Conservation (phyloP, 1,284 basidiomycete genomes). For the Coniferiporia weirii region DNA sequence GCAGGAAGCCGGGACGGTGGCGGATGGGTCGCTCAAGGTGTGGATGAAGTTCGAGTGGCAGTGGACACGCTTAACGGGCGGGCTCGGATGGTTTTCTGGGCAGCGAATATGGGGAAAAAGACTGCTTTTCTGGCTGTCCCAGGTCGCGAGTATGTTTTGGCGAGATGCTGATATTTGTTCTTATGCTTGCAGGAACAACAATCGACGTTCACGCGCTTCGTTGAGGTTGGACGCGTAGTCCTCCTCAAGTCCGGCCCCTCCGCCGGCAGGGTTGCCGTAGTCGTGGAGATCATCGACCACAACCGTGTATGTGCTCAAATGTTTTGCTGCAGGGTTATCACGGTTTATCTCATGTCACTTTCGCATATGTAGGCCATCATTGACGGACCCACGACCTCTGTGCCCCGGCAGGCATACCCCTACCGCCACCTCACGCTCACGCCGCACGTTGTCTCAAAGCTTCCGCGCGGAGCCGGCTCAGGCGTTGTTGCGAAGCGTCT, state of each 20-base stretch:
- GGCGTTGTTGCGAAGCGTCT: constrained; percentile 83
- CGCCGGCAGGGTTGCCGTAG: constrained; percentile 89
- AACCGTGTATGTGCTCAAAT: constrained; percentile 74
- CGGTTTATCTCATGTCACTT: not conserved
- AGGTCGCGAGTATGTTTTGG: not conserved
- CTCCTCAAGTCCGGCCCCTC: constrained; percentile 88
- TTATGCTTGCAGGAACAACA: not conserved
- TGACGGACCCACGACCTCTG: constrained; percentile 88
- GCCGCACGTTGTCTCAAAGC: constrained; percentile 75
- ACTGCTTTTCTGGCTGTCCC: not conserved
- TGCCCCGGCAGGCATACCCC: constrained; percentile 87
- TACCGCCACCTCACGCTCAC: constrained; percentile 95
- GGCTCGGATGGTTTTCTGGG: not conserved
- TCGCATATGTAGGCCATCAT: constrained; percentile 72
- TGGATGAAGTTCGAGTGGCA: not conserved
- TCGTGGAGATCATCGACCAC: constrained; percentile 98
- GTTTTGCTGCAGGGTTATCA: not conserved
- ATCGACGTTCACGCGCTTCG: constrained; percentile 82
- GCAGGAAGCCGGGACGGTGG: not conserved
- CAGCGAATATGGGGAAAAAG: not conserved
- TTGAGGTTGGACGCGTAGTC: constrained; percentile 97
- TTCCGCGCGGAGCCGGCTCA: constrained; percentile 85
- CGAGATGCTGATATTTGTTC: not conserved
- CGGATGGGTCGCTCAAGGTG: not conserved
- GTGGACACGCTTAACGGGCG: not conserved